Evolutionary conservation across 139 green algal genomes (phyloP).

Genomic region (Dunaliella primolecta): DNA sequence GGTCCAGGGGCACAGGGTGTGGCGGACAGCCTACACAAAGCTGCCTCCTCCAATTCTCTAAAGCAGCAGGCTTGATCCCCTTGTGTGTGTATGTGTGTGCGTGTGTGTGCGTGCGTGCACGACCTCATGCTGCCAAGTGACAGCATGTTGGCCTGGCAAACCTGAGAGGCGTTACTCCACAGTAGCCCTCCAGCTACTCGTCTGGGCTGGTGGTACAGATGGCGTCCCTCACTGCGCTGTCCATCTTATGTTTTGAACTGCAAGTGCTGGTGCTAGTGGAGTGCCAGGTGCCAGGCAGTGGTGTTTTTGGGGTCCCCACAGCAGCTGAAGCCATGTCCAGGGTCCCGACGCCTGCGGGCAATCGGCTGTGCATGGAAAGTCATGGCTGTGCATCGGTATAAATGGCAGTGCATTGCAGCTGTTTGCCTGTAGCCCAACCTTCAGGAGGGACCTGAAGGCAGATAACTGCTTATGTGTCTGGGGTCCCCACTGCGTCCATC

Average conservation of each 20-base stretch:
- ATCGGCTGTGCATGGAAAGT: not conserved
- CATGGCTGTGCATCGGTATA: not conserved
- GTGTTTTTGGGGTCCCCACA: no score
- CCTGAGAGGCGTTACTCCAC: not conserved
- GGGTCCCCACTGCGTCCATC: not conserved
- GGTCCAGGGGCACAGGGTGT: not conserved
- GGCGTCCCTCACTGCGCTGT: not conserved
- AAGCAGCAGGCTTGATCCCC: no score
- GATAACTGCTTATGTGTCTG: not conserved
- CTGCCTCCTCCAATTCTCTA: not conserved
- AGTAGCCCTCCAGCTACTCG: not conserved
- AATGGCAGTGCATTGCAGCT: not conserved
- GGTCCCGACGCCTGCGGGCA: no score
- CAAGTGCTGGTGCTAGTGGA: no score
- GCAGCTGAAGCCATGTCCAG: no score
- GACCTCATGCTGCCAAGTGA: not conserved
- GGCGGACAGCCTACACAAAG: not conserved
- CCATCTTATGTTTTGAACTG: not conserved
- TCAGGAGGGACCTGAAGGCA: no score
- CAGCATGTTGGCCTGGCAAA: not conserved
- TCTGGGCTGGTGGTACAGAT: no score
- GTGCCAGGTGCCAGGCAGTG: no score
- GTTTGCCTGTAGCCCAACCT: no score
- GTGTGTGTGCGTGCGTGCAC: not conserved
- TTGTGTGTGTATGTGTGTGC: no score